Conservation (phyloP, 306 rosid species). For the Mimosa pudica region DNA sequence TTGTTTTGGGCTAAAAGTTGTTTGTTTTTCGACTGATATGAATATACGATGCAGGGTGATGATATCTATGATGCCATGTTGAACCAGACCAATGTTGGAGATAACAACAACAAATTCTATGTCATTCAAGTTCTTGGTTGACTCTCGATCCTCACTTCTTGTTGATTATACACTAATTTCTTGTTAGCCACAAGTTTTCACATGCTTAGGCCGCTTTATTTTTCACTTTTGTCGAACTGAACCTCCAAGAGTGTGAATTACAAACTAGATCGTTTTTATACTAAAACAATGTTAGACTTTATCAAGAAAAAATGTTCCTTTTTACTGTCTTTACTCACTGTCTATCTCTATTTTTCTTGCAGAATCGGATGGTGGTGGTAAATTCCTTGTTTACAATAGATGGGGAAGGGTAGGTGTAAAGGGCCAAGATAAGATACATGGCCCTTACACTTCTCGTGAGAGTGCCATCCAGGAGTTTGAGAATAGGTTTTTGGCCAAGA, state of each 20-base stretch:
- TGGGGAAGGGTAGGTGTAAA: slow-evolving; percentile 97
- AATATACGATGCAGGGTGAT: slow-evolving; percentile 54
- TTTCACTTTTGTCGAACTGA: not conserved
- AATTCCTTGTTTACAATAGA: slow-evolving; percentile 78
- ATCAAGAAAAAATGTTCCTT: not conserved
- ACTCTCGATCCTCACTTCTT: slow-evolving; percentile 25
- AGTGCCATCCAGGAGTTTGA: slow-evolving; percentile 67
- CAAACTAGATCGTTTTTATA: not conserved
- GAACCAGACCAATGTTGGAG: slow-evolving; percentile 84
- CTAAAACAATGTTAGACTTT: not conserved
- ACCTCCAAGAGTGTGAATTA: not conserved
- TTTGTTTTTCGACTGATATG: not conserved
- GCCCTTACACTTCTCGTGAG: slow-evolving; percentile 61
- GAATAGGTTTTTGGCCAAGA: slow-evolving; percentile 70
- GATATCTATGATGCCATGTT: slow-evolving; percentile 90
- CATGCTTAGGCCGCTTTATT: not conserved
- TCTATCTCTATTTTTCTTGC: slow-evolving; percentile 34
- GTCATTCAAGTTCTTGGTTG: slow-evolving; percentile 87
- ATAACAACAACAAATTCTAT: slow-evolving; percentile 88
- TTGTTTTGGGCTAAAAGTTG: slow-evolving; percentile 26
- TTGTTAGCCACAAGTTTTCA: not conserved
- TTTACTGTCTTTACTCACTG: slow-evolving; percentile 22
- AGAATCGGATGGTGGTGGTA: slow-evolving; percentile 82
- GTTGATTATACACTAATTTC: slow-evolving; percentile 4
- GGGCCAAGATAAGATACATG: slow-evolving; percentile 77